Evolutionary conservation across 2,329 filamentous ascomycete genomes (phyloP).

Genomic region (Fusarium sp.): DNA sequence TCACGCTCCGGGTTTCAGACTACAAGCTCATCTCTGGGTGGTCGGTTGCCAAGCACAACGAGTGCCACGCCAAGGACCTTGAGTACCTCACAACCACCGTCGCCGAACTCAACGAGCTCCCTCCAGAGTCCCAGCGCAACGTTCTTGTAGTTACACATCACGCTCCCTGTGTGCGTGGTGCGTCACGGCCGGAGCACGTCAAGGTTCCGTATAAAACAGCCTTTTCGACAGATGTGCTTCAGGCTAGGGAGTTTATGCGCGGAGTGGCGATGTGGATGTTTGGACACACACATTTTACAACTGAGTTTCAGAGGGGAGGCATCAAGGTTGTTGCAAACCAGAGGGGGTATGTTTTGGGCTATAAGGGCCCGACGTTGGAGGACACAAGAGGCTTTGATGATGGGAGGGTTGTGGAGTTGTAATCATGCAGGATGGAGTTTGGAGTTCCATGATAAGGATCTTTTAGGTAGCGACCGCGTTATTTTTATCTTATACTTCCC

Average conservation of each 20-base stretch:
- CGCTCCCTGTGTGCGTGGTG: conserved; percentile 62
- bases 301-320: conserved; percentile 48
- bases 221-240: conserved; percentile 63
- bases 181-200: conserved; percentile 62
- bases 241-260: conserved; percentile 44
- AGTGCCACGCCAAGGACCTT: conserved; percentile 59
- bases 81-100: conserved; percentile 62
- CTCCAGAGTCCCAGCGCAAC: conserved; percentile 21
- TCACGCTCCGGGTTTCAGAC: conserved; percentile 62
- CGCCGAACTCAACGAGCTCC: conserved; percentile 35
- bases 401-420: conserved; percentile 40
- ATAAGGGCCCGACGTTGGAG: conserved; percentile 38
- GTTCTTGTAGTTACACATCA: conserved; percentile 69
- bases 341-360: conserved; percentile 54
- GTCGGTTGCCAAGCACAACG: conserved; percentile 63
- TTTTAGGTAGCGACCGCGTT: not conserved
- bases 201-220: conserved; percentile 60
- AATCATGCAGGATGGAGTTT: not conserved
- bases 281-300: conserved; percentile 63
- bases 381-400: conserved; percentile 41
- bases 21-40: conserved; percentile 66
- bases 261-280: conserved; percentile 57
- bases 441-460: not conserved
- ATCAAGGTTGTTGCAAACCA: conserved; percentile 59
- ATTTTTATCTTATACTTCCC: not conserved